Evolutionary conservation across 2,329 filamentous ascomycete species (phyloP), one percentile per base, ranked within the genome.

Genomic region (Zasmidium cellare): DNA sequence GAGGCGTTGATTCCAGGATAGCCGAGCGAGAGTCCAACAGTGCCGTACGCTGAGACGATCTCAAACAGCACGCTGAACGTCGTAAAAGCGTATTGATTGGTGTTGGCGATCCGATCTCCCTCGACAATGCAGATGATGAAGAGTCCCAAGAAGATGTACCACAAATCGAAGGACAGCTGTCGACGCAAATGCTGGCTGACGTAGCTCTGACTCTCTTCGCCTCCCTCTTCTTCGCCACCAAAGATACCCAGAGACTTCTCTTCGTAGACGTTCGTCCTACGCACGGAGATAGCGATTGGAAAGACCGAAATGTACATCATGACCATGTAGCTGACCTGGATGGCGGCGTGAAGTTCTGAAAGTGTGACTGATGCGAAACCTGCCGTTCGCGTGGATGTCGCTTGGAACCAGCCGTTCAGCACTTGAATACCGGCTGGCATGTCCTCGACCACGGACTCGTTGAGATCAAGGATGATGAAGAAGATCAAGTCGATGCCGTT

Each of bases 301-400:
- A 96, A 96, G 59, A 97, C 90, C 57, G 92, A 96, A 61, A 97
- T 96, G 75, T 97, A 97, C 94, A 97, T 97, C 94, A 97, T 97
- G 74, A 97, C 87, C 75, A 97, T 80, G 77, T 97, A 97, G 22
- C 92, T 91, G 14, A 96, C 91, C 69, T 96, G 92, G 57, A 97
- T 91, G 2, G 90, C 94, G 1, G 94, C 92, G 65, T 97, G 92
- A 1, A 99, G 79, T 0, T 83, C 77, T 1, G 89, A 79, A 41
- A 97, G 77, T 71, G 88, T 91, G 66, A 97, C 84, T 25, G 89
- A 90, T 1, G 89, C 82, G 69, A 97, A 96, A 0, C 94, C 93
- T 2, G 94, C 93, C 0, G 94, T 97, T 71, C 94, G 82, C 1
- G 93, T 97, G 3, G 91, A 87, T 0, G 88, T 87, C 1, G 93